Conservation (phyloP, 768 basidiomycete genomes). For the Lactifluus piperatus region DNA sequence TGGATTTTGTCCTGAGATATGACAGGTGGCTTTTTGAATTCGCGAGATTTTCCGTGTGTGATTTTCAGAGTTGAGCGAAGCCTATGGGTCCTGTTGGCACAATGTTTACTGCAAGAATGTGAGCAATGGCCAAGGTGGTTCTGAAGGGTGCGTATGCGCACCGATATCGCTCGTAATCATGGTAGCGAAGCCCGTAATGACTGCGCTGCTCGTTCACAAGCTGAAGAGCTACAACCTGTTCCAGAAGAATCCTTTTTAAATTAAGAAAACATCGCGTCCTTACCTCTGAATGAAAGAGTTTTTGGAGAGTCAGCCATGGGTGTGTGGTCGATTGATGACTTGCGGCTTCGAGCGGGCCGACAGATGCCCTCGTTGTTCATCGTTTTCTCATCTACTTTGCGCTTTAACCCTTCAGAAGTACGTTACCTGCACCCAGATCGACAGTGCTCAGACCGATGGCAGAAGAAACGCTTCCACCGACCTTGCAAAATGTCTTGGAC, state of each 20-base stretch:
- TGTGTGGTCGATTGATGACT: constrained; percentile 8
- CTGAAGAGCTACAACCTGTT: constrained; percentile 53
- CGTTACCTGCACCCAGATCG: constrained; percentile 12
- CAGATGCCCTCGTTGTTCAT: neutral
- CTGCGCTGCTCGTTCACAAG: constrained; percentile 83
- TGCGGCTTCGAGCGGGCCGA: constrained; percentile 14
- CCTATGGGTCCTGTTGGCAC: constrained; percentile 83
- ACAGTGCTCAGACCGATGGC: constrained; percentile 33
- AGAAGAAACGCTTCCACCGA: constrained; percentile 65
- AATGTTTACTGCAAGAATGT: constrained; percentile 66
- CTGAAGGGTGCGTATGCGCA: constrained; percentile 26
- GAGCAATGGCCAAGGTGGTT: neutral
- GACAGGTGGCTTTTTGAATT: constrained; percentile 77
- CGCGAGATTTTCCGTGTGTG: constrained; percentile 82
- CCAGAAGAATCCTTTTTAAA: neutral
- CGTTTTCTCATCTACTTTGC: neutral
- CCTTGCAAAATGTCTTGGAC: constrained; percentile 90
- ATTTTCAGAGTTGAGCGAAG: constrained; percentile 76
- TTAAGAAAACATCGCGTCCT: constrained; percentile 6
- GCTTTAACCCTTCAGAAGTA: neutral
- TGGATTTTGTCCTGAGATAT: constrained; percentile 61
- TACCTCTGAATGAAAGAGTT: constrained; percentile 35
- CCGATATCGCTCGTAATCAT: constrained; percentile 83
- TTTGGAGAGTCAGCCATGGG: constrained; percentile 6
- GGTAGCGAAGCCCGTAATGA: constrained; percentile 85